These are phyloP conservation scores for Mycena amicta DNA, from an alignment of 768 basidiomycete genomes.

Conservation along the genomic window DNA sequence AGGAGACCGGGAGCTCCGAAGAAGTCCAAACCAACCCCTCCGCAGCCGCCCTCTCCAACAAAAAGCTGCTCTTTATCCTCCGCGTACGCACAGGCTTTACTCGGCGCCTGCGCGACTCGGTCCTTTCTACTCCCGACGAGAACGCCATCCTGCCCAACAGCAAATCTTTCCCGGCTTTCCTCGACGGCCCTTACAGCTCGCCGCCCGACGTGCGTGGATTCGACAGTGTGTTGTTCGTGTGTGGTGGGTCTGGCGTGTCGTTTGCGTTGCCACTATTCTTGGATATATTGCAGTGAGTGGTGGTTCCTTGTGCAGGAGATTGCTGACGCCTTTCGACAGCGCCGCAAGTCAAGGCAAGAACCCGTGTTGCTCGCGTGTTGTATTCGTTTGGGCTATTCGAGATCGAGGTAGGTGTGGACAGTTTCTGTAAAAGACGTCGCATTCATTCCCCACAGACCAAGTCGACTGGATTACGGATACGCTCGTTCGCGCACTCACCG, in stretches of 20 bases:
- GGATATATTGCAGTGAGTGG: slow-evolving; percentile 43
- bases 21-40: neutral
- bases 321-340: slow-evolving; percentile 20
- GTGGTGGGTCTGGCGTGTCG: slow-evolving; percentile 53
- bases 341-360: slow-evolving; percentile 28
- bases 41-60: neutral
- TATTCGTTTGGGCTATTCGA: slow-evolving; percentile 50
- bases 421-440: no score
- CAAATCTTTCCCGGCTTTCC: slow-evolving; percentile 9
- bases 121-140: neutral
- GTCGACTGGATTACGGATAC: slow-evolving; percentile 48
- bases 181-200: slow-evolving; percentile 46
- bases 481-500: slow-evolving; percentile 34
- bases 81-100: slow-evolving; percentile 55
- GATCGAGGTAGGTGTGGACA: no score
- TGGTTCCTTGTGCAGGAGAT: neutral
- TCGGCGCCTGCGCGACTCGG: slow-evolving; percentile 32
- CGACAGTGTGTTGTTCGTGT: slow-evolving; percentile 43
- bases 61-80: slow-evolving; percentile 49
- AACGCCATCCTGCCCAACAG: neutral
- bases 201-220: slow-evolving; percentile 39
- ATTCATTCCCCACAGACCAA: slow-evolving; percentile 40
- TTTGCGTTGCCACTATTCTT: slow-evolving; percentile 49
- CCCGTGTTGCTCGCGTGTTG: slow-evolving; percentile 31
- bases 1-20: neutral